Conservation (phyloP, 192 early-diverging fungal species). For the Linderina pennispora region DNA sequence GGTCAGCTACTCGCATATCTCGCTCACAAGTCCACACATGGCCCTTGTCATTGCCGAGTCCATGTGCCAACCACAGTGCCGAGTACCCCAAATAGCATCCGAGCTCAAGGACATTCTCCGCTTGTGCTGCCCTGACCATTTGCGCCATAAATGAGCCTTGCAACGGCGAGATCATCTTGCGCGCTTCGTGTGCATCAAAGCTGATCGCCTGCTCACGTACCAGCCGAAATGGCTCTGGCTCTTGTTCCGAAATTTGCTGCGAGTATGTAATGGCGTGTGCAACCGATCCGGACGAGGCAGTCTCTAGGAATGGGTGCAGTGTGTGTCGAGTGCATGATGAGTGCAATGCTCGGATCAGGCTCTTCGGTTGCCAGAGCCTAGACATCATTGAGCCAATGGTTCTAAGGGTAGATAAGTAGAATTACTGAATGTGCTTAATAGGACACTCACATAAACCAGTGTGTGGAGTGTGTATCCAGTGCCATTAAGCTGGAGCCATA, state of each 20-base stretch:
- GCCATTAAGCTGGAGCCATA: no score
- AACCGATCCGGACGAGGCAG: no score
- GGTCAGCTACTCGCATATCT: conserved; percentile 30
- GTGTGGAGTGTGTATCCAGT: no score
- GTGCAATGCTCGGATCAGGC: no score
- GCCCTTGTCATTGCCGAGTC: conserved; percentile 7
- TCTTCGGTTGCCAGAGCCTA: no score
- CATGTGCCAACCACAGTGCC: conserved; percentile 59
- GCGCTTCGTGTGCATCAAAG: conserved; percentile 8
- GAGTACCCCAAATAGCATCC: conserved; percentile 65
- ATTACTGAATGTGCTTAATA: no score
- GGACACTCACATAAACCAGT: no score
- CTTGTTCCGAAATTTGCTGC: conserved; percentile 3
- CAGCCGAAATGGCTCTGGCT: conserved; percentile 7
- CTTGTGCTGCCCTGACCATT: conserved; percentile 13
- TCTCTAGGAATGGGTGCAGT: no score
- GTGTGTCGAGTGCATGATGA: no score
- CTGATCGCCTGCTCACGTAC: conserved; percentile 12
- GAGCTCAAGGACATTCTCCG: conserved; percentile 54
- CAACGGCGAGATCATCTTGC: conserved; percentile 39
- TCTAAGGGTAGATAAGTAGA: no score
- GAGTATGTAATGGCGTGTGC: no score
- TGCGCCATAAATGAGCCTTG: conserved; percentile 35
- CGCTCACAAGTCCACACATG: conserved; percentile 33
- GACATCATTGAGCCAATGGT: no score